phyloP scores from a whole-genome alignment of 2,329 filamentous ascomycete species.

The Alternaria brassicae region DNA sequence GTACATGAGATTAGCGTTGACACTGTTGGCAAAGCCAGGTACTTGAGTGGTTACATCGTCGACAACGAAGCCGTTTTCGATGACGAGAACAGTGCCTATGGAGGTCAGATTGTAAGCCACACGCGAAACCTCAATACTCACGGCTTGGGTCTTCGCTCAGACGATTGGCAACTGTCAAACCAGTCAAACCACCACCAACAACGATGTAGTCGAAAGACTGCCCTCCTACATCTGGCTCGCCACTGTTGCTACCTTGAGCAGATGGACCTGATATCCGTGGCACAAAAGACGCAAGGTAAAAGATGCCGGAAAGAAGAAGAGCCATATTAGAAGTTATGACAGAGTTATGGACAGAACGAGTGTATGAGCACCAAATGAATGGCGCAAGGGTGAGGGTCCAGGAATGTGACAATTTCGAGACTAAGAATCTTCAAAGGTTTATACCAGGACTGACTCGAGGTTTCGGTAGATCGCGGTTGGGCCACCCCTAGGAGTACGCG shows the following conservation, averaged over 20 bases:
- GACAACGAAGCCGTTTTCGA: constrained; percentile 35
- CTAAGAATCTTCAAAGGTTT: constrained; percentile 8
- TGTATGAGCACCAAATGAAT: constrained; percentile 3
- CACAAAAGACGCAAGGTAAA: constrained; percentile 28
- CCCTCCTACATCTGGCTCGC: constrained; percentile 21
- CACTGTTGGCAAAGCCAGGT: constrained; percentile 29
- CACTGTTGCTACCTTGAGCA: constrained; percentile 4
- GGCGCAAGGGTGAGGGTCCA: constrained; percentile 2
- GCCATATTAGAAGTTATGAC: constrained; percentile 14
- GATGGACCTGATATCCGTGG: constrained; percentile 11
- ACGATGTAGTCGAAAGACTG: constrained; percentile 44
- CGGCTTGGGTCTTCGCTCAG: constrained; percentile 36
- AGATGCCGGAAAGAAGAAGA: constrained; percentile 13
- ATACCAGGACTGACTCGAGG: neutral
- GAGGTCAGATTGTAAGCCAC: neutral
- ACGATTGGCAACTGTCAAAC: constrained; percentile 41
- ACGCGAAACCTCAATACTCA: constrained; percentile 8
- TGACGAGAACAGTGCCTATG: constrained; percentile 36
- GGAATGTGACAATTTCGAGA: neutral
- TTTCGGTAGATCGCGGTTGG: neutral
- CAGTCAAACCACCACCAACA: constrained; percentile 42
- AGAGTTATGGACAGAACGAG: constrained; percentile 1
- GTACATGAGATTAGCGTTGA: constrained; percentile 35
- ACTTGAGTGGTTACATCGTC: constrained; percentile 34
- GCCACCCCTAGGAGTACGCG: constrained; percentile 7